Evolutionary conservation across 495 filamentous ascomycete genomes (phyloP).

Genomic region (Chaetomium cochliodes): DNA sequence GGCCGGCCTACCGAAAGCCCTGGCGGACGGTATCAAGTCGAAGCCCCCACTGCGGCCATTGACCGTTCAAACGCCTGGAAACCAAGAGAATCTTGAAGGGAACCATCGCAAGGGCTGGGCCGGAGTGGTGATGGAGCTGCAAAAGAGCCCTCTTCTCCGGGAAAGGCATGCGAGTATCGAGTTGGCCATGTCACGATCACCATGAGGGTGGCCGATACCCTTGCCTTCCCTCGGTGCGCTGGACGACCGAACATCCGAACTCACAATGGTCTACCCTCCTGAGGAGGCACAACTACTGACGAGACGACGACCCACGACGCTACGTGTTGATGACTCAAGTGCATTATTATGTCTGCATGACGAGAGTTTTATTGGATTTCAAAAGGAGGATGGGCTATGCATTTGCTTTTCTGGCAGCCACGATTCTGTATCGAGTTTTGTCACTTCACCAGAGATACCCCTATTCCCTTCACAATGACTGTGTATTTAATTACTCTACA

Average conservation of each 20-base stretch:
- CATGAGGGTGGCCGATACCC: constrained; percentile 13
- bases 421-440: constrained; percentile 14
- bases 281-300: constrained; percentile 12
- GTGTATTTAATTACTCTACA: not conserved
- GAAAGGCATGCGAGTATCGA: constrained; percentile 55
- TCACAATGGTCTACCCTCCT: not conserved
- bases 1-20: constrained; percentile 30
- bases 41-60: constrained; percentile 45
- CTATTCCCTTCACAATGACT: constrained; percentile 22
- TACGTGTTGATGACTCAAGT: constrained; percentile 6
- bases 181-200: constrained; percentile 40
- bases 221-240: constrained; percentile 10
- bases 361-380: not conserved
- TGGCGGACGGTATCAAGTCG: constrained; percentile 43
- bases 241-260: constrained; percentile 1
- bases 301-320: constrained; percentile 2
- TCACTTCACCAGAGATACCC: constrained; percentile 43
- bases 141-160: constrained; percentile 50
- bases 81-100: constrained; percentile 40
- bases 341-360: not conserved
- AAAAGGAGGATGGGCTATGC: constrained; percentile 17
- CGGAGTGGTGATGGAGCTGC: constrained; percentile 53
- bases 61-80: constrained; percentile 46
- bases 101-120: constrained; percentile 49
- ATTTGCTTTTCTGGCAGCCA: not conserved